Conservation (phyloP, 257 asterid genomes). For the Solanum bukasovii region DNA sequence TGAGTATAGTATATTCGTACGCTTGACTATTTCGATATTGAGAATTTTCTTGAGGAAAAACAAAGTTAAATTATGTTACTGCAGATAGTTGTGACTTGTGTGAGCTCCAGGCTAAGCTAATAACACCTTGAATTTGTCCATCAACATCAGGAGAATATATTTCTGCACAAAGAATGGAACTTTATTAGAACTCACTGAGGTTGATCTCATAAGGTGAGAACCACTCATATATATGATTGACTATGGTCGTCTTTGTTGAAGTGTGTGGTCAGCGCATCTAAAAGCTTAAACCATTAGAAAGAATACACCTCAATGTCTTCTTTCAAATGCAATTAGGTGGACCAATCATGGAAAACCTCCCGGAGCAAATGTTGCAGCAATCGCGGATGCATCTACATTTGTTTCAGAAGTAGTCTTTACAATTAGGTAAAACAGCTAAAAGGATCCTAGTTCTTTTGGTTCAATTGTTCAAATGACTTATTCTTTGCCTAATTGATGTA, state of each 20-base stretch:
- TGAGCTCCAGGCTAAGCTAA: slow-evolving; percentile 10
- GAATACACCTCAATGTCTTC: background rate
- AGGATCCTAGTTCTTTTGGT: background rate
- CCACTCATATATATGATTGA: background rate
- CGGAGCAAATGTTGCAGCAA: slow-evolving; percentile 56
- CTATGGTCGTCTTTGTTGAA: background rate
- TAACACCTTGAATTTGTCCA: slow-evolving; percentile 15
- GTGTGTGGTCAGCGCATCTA: background rate
- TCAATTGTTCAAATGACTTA: background rate
- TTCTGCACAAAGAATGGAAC: slow-evolving; percentile 59
- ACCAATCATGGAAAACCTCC: slow-evolving; percentile 74
- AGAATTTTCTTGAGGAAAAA: background rate
- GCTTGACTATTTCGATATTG: background rate
- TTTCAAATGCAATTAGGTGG: slow-evolving; percentile 36
- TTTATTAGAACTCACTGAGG: slow-evolving; percentile 40
- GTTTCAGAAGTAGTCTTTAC: slow-evolving; percentile 42
- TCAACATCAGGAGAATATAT: slow-evolving; percentile 50
- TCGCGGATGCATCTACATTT: slow-evolving; percentile 46
- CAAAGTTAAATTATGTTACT: background rate
- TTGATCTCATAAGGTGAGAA: slow-evolving; percentile 59
- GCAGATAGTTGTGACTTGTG: background rate
- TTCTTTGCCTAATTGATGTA: slow-evolving; percentile 4
- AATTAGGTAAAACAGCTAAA: slow-evolving; percentile 39
- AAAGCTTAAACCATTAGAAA: background rate
- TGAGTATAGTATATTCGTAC: slow-evolving; percentile 26